Conservation (phyloP, 805 yeast genomes). For the Naumovozyma dairenensis region DNA sequence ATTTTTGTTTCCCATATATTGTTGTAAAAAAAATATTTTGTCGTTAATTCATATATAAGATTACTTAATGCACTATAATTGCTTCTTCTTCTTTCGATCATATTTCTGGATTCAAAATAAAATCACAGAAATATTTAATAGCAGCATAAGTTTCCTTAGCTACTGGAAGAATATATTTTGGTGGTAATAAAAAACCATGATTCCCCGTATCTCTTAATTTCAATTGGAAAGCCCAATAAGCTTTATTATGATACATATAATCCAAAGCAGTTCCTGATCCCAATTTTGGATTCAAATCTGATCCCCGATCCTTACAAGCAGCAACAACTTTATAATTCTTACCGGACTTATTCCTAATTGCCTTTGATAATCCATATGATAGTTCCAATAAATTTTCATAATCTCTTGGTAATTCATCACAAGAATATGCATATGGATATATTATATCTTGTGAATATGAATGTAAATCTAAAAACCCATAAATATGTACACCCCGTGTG, state of each 20-base stretch:
- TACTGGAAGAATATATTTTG: slow-evolving; percentile 60
- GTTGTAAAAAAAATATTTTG: too few species aligned
- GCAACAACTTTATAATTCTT: slow-evolving; percentile 59
- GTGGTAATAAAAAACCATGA: slow-evolving; percentile 74
- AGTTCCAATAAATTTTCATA: slow-evolving; percentile 71
- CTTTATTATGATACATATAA: slow-evolving; percentile 73
- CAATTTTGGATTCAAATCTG: slow-evolving; percentile 60
- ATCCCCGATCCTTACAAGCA: slow-evolving; percentile 72
- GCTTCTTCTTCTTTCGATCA: too few species aligned
- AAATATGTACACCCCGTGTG: slow-evolving; percentile 43
- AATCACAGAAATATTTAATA: slow-evolving; percentile 53
- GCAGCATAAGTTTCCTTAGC: slow-evolving; percentile 67
- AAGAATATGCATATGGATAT: slow-evolving; percentile 75
- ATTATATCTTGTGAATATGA: slow-evolving; percentile 78
- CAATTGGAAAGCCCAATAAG: slow-evolving; percentile 76
- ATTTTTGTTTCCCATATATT: too few species aligned
- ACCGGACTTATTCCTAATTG: slow-evolving; percentile 56
- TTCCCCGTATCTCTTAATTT: slow-evolving; percentile 74
- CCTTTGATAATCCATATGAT: slow-evolving; percentile 71
- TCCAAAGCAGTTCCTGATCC: slow-evolving; percentile 78
- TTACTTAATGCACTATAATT: too few species aligned
- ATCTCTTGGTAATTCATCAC: slow-evolving; percentile 65
- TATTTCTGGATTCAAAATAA: slow-evolving; percentile 36
- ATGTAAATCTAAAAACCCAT: slow-evolving; percentile 75
- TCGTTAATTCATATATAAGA: too few species aligned